A percentile compares a stretch with the other conserved stretches of the same genome.
phyloP scores from a whole-genome alignment of 2,329 filamentous ascomycete species.

The Didymella pinodella region DNA sequence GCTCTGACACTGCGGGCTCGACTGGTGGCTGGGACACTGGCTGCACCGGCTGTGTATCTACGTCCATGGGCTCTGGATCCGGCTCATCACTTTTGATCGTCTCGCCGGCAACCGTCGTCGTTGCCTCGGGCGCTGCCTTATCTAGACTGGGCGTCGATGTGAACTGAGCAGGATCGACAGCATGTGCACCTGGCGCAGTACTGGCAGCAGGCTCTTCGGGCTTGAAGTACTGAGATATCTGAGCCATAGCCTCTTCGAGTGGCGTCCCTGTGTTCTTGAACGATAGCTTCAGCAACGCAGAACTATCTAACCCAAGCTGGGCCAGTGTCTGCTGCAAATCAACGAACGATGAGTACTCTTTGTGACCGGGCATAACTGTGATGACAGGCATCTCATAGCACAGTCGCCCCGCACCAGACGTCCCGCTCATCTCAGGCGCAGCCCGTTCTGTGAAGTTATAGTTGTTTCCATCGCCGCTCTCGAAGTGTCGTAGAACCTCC shows the following conservation, averaged over 20 bases:
- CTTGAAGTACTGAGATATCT: slow-evolving; percentile 80
- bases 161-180: slow-evolving; percentile 39
- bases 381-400: slow-evolving; percentile 89
- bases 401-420: slow-evolving; percentile 72
- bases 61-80: slow-evolving; percentile 42
- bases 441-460: slow-evolving; percentile 85
- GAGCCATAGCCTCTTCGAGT: slow-evolving; percentile 81
- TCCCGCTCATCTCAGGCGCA: slow-evolving; percentile 67
- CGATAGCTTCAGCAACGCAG: slow-evolving; percentile 76
- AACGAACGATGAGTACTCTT: slow-evolving; percentile 76
- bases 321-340: slow-evolving; percentile 90
- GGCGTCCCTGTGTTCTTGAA: slow-evolving; percentile 81
- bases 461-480: slow-evolving; percentile 63
- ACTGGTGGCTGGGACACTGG: slow-evolving; percentile 14
- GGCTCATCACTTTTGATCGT: slow-evolving; percentile 34
- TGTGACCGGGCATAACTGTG: slow-evolving; percentile 74
- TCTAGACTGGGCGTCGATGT: slow-evolving; percentile 33
- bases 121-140: slow-evolving; percentile 36
- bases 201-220: slow-evolving; percentile 42
- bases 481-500: slow-evolving; percentile 89
- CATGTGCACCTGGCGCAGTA: slow-evolving; percentile 41
- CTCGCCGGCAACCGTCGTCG: slow-evolving; percentile 37
- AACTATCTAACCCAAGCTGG: slow-evolving; percentile 86
- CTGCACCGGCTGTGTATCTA: slow-evolving; percentile 32
- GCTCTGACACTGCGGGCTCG: slow-evolving; percentile 26